Conservation (phyloP, 164 flowering plant genomes). For the Pachysandra terminalis region DNA sequence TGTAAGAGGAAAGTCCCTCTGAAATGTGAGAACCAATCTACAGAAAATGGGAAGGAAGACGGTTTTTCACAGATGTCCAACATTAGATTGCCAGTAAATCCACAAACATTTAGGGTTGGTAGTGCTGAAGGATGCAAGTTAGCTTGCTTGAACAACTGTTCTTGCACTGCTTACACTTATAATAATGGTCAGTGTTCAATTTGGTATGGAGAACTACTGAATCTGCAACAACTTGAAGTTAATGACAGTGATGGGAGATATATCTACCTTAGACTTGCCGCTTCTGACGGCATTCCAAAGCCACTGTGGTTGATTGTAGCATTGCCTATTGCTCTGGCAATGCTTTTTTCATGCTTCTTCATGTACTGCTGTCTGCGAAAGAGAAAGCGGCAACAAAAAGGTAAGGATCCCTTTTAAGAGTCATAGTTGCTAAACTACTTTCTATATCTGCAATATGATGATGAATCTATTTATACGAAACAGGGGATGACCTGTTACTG, state of each 20-base stretch:
- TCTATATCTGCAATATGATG: not conserved
- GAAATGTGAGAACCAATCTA: not conserved
- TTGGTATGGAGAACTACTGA: slow-evolving; percentile 23
- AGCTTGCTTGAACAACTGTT: slow-evolving; percentile 25
- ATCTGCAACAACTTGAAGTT: slow-evolving; percentile 12
- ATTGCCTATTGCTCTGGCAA: not conserved
- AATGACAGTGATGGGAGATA: slow-evolving; percentile 1
- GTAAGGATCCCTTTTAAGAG: not conserved
- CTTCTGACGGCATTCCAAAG: slow-evolving; percentile 6
- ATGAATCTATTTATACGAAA: not conserved
- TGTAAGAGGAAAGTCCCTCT: not conserved
- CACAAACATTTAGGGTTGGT: not conserved
- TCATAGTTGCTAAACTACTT: too few species aligned
- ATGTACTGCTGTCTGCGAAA: not conserved
- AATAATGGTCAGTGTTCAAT: slow-evolving; percentile 14
- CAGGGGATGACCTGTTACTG: not conserved
- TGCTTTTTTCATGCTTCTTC: not conserved
- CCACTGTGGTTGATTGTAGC: not conserved
- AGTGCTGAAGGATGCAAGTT: slow-evolving; percentile 16
- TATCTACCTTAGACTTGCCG: slow-evolving; percentile 19
- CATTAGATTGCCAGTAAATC: not conserved
- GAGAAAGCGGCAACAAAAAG: slow-evolving; percentile 1
- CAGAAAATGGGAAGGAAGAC: not conserved
- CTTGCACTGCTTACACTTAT: slow-evolving; percentile 28
- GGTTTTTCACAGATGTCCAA: not conserved